These are phyloP conservation scores for Elaeis guineensis DNA, from an alignment of 176 grass and related monocot species.

Conservation along the genomic window DNA sequence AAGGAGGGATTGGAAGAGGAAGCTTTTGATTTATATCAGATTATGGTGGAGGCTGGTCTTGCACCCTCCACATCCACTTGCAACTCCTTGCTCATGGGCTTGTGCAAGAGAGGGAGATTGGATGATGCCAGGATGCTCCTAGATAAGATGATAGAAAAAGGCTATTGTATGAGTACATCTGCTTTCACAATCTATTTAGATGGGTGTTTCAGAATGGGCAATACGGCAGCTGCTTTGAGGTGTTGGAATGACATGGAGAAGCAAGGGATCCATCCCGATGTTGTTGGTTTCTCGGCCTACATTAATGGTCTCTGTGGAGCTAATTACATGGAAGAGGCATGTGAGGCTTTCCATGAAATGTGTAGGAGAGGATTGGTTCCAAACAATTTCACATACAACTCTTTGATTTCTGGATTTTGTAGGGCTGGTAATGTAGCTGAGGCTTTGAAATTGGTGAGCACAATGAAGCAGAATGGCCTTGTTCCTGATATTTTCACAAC, in stretches of 20 bases:
- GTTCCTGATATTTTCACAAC: slow-evolving; percentile 76
- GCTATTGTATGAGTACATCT: slow-evolving; percentile 52
- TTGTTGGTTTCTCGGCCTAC: slow-evolving; percentile 79
- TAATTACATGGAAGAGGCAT: slow-evolving; percentile 55
- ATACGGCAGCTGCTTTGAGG: slow-evolving; percentile 39
- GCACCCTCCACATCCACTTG: slow-evolving; percentile 53
- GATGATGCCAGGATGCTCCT: slow-evolving; percentile 43
- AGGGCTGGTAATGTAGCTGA: slow-evolving; percentile 49
- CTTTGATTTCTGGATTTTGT: slow-evolving; percentile 68
- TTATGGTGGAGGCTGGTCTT: slow-evolving; percentile 45
- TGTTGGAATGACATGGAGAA: slow-evolving; percentile 68
- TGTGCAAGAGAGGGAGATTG: slow-evolving; percentile 52
- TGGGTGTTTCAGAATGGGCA: slow-evolving; percentile 58
- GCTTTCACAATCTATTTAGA: slow-evolving; percentile 80
- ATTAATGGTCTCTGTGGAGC: slow-evolving; percentile 64
- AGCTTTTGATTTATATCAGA: slow-evolving; percentile 58
- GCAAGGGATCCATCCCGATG: slow-evolving; percentile 50
- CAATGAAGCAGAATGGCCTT: slow-evolving; percentile 75
- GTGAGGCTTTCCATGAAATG: slow-evolving; percentile 57
- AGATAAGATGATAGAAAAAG: slow-evolving; percentile 55
- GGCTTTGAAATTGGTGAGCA: slow-evolving; percentile 44
- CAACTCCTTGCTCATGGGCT: slow-evolving; percentile 66
- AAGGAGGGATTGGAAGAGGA: slow-evolving; percentile 62
- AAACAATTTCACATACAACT: slow-evolving; percentile 94
- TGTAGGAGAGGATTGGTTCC: slow-evolving; percentile 61